Conservation (phyloP, 495 filamentous ascomycete species). For the Aspergillus indologenus region DNA sequence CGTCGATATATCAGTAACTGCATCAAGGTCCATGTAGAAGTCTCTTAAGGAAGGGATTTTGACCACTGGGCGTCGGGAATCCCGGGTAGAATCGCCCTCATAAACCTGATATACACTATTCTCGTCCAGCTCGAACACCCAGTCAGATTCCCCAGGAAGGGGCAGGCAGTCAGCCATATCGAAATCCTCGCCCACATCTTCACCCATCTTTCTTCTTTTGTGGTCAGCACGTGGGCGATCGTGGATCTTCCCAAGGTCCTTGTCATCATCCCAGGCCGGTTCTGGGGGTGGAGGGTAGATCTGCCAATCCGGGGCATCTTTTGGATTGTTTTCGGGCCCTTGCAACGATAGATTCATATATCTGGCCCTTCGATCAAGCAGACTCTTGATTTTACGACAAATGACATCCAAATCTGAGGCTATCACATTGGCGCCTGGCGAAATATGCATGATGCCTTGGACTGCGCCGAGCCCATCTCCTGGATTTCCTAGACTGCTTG, state of each 20-base stretch:
- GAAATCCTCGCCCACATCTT: constrained; percentile 91
- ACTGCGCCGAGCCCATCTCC: constrained; percentile 13
- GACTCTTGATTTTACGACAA: constrained; percentile 79
- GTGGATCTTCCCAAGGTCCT: constrained; percentile 33
- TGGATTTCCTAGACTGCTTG: constrained; percentile 1
- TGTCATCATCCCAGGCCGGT: constrained; percentile 80
- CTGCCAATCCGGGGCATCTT: constrained; percentile 76
- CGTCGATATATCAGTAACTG: constrained; percentile 76
- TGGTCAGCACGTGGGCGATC: constrained; percentile 14
- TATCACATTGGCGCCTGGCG: constrained; percentile 51
- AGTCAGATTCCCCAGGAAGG: constrained; percentile 59
- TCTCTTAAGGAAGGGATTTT: constrained; percentile 84
- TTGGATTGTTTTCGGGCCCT: constrained; percentile 75
- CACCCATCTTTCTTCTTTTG: constrained; percentile 77
- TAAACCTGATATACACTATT: constrained; percentile 91
- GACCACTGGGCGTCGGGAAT: constrained; percentile 64
- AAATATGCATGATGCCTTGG: constrained; percentile 16
- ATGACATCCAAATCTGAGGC: constrained; percentile 78
- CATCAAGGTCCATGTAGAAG: constrained; percentile 93
- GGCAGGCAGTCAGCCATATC: constrained; percentile 71
- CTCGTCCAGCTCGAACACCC: constrained; percentile 76
- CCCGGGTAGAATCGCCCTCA: constrained; percentile 56
- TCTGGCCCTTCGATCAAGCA: constrained; percentile 81
- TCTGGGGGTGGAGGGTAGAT: constrained; percentile 90
- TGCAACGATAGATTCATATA: constrained; percentile 89